Evolutionary conservation across 192 early-diverging fungal species (phyloP), one percentile per base, ranked within the genome.

Genomic region (Chytriomyces confervae): DNA sequence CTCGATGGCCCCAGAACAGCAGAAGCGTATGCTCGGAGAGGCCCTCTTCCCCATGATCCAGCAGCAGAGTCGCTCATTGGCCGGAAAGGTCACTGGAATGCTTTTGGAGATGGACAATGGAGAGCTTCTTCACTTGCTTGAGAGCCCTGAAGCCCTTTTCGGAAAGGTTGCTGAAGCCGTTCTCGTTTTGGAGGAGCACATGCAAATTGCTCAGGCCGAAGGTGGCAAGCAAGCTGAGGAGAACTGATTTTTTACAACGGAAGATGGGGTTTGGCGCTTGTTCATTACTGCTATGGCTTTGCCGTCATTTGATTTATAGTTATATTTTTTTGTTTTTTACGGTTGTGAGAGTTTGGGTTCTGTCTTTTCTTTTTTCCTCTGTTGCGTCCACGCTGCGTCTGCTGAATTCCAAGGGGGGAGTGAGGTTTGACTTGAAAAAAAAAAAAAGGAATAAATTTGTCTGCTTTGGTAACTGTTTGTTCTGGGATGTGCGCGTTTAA

Each of bases 81-180:
- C 97, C 70, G 95, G 95, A 78, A 98, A 99, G 92, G 95, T 99
- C 82, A 98, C 97, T 45, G 98, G 98, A 73, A 98, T 99, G 97
- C 89, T 97, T 69, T 88, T 98, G 64, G 97, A 99, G 88, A 99
- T 98, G 97, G 95, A 98, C 83, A 96, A 96, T 80, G 83, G 88
- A 67, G 98, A 99, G 84, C 85, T 98, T 67, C 85, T 98, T 72
- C 91, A 94, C 83, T 81, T 98, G 70, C 83, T 98, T 65, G 97
- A 97, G 85, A 89, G 90, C 83, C 80, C 84, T 61, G 91, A 89
- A 53, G 94, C 93, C n/a, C 89, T 95, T 60, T 77, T 88, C 64
- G 86, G 72, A 67, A 98, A 96, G 89, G 89, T 98, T 70, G 76
- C 83, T 20, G 96, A 98, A 88, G 96, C 96, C 53, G 80, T 95